phyloP scores from a whole-genome alignment of 805 yeast species.

The Hanseniaspora mollemarum region DNA sequence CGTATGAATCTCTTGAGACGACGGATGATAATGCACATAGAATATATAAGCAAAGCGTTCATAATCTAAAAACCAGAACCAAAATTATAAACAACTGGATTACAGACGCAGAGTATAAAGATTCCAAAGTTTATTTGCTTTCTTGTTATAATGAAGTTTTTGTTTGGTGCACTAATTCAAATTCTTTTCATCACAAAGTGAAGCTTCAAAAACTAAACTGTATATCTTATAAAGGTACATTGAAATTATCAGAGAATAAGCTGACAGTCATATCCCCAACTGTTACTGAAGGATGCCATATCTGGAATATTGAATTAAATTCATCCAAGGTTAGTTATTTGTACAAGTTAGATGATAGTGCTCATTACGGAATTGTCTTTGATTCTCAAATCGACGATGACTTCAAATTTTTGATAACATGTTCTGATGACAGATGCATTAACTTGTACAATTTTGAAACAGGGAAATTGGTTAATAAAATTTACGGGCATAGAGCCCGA shows the following conservation, averaged over 20 bases:
- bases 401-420: conserved; percentile 52
- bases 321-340: neutral
- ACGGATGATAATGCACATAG: neutral
- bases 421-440: conserved; percentile 90
- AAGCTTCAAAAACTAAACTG: conserved; percentile 57
- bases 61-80: neutral
- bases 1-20: conserved; percentile 19
- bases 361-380: conserved; percentile 88
- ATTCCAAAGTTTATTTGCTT: conserved; percentile 39
- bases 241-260: conserved; percentile 35
- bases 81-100: conserved; percentile 57
- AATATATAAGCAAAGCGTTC: neutral
- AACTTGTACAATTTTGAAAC: conserved; percentile 54
- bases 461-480: conserved; percentile 56
- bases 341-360: conserved; percentile 22
- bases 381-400: conserved; percentile 52
- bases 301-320: conserved; percentile 52
- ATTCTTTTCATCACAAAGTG: conserved; percentile 24
- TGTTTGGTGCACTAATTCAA: conserved; percentile 25
- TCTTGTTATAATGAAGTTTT: conserved; percentile 65
- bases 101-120: conserved; percentile 43
- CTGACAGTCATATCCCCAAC: conserved; percentile 78
- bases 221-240: conserved; percentile 76
- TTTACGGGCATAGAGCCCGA: conserved; percentile 95
- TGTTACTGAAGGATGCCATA: conserved; percentile 72